Evolutionary conservation across 1,139 yeast genomes (phyloP), one percentile per base, ranked within the genome.

Genomic region (Debaryomyces psychrophilus): DNA sequence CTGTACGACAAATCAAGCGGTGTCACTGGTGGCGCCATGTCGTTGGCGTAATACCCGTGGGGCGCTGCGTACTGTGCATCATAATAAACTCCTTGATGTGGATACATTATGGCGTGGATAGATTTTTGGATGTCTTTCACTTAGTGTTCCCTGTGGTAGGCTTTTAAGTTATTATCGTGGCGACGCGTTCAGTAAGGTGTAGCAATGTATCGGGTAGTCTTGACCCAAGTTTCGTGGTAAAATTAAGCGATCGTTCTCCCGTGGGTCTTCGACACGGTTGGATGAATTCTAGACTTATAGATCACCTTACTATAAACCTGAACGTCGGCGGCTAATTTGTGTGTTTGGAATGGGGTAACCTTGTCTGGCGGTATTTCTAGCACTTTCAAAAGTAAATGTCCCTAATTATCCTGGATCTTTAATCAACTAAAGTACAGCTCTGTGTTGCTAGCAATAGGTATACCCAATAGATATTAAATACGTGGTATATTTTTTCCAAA

Each of bases 1-100:
- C 84, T 80, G 56, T 79, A 81, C 5, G 73, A 63, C 47, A 76
- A 60, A 54, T 81, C 86, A 53, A 79, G 69, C 1, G 85, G 85
- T 2, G 83, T 72, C 41, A 52, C 43, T 38, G 56, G 60, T n/a
- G 50, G 48, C 12, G 41, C 34, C 39, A 43, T 22, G 17, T 44
- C 44, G 34, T 22, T 23, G n/a, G 34, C 20, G 35, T 33, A 40
- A 28, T 40, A 40, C 18, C 42, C 43, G 18, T 31, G 43, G 5
- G 36, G 37, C 9, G 28, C 36, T 20, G 26, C 37, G 9, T 36
- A 41, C 31, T 43, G 46, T 33, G 44, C 35, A 12, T 29, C 17
- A 34, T 46, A 46, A 33, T 46, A 46, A 15, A 41, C 36, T 27
- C 39, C 35, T 41, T 44, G 49, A 28, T 46, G 42, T 3, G 49